Evolutionary conservation across 805 yeast genomes (phyloP).

Genomic region (Candida morakotiae): DNA sequence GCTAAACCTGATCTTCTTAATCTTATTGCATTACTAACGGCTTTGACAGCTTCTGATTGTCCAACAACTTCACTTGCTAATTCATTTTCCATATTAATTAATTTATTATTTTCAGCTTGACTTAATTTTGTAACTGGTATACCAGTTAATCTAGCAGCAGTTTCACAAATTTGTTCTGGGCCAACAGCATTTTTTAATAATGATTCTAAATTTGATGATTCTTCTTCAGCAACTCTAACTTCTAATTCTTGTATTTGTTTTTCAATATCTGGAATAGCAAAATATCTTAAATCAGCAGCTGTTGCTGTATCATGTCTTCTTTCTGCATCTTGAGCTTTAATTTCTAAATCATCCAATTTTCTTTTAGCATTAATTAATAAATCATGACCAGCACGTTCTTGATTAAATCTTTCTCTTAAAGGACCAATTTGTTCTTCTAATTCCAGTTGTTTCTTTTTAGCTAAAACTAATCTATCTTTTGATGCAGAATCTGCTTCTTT

Average conservation of each 20-base stretch:
- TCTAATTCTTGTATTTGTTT: conserved; percentile 75
- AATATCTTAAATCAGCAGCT: conserved; percentile 94
- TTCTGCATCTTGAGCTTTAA: conserved; percentile 93
- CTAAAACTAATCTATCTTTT: conserved; percentile 77
- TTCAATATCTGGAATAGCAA: conserved; percentile 92
- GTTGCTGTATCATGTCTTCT: conserved; percentile 93
- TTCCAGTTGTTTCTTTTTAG: conserved; percentile 74
- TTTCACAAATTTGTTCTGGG: conserved; percentile 89
- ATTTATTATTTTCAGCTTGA: conserved; percentile 90
- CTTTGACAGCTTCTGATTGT: conserved; percentile 91
- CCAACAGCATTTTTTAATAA: conserved; percentile 89
- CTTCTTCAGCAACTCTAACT: conserved; percentile 72
- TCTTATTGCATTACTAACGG: conserved; percentile 93
- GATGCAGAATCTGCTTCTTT: conserved; percentile 80
- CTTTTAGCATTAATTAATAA: conserved; percentile 85
- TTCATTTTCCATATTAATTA: conserved; percentile 91
- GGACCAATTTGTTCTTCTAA: conserved; percentile 84
- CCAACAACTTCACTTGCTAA: conserved; percentile 86
- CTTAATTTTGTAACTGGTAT: conserved; percentile 93
- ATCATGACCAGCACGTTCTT: conserved; percentile 88
- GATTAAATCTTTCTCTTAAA: conserved; percentile 74
- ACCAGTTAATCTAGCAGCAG: conserved; percentile 95
- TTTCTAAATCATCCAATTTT: conserved; percentile 87
- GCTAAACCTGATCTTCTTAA: conserved; percentile 91
- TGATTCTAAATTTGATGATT: conserved; percentile 54